Conservation (phyloP, 352 stramenopile genomes). For the Phytophthora sojae region DNA sequence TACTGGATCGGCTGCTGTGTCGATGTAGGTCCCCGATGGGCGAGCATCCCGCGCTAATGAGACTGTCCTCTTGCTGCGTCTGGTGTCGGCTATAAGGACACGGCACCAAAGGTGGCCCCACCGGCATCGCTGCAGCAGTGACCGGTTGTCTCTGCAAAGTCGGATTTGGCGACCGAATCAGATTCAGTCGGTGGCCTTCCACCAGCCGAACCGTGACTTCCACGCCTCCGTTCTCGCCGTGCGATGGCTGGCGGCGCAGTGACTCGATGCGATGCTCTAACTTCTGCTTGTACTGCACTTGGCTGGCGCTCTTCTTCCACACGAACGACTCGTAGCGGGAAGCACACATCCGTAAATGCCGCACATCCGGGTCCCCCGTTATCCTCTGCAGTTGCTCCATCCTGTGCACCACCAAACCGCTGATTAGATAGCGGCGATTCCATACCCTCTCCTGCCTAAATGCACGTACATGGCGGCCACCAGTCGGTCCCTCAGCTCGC, state of each 20-base stretch:
- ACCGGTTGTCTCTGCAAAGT: slow-evolving; percentile 18
- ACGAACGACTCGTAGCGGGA: slow-evolving; percentile 76
- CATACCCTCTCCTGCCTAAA: neutral
- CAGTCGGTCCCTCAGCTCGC: slow-evolving; percentile 43
- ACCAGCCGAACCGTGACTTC: slow-evolving; percentile 30
- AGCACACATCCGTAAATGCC: slow-evolving; percentile 68
- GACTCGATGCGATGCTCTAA: slow-evolving; percentile 73
- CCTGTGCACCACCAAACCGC: slow-evolving; percentile 23
- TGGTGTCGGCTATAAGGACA: slow-evolving; percentile 26
- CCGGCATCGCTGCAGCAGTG: neutral
- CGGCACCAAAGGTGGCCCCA: slow-evolving; percentile 8
- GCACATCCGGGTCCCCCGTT: slow-evolving; percentile 55
- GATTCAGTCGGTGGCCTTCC: slow-evolving; percentile 37
- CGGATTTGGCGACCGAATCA: slow-evolving; percentile 24
- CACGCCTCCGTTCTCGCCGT: slow-evolving; percentile 37
- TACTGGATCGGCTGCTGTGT: slow-evolving; percentile 18
- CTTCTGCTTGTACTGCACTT: slow-evolving; percentile 78
- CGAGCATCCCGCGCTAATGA: slow-evolving; percentile 7
- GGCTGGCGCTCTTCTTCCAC: slow-evolving; percentile 72
- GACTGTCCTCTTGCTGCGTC: slow-evolving; percentile 5
- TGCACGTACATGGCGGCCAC: slow-evolving; percentile 45
- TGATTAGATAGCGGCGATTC: neutral
- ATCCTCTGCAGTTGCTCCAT: slow-evolving; percentile 70
- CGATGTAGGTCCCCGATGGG: slow-evolving; percentile 11
- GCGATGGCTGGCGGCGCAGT: slow-evolving; percentile 58